Conservation (phyloP, 768 basidiomycete genomes). For the Ramaria rubella region DNA sequence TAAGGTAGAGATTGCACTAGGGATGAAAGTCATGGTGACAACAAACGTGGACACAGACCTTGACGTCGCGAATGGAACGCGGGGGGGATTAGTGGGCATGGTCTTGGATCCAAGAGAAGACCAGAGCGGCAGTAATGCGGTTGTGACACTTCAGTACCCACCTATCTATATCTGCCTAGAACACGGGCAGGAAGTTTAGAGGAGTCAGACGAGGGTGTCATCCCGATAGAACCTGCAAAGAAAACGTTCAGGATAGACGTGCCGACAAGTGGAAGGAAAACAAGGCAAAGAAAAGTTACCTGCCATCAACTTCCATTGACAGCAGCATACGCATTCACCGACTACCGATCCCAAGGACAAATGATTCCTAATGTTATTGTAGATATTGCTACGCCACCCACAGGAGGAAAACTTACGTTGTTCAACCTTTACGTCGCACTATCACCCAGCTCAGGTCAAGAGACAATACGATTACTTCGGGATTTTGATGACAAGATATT, state of each 20-base stretch:
- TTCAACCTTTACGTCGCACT: slow-evolving; percentile 39
- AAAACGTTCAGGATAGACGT: slow-evolving; percentile 19
- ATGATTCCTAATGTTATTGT: slow-evolving; percentile 32
- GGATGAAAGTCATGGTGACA: slow-evolving; percentile 36
- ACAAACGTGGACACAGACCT: slow-evolving; percentile 32
- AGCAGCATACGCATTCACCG: slow-evolving; percentile 36
- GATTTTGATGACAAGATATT: slow-evolving; percentile 26
- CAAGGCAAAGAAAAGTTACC: slow-evolving; percentile 10
- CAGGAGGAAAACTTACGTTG: slow-evolving; percentile 21
- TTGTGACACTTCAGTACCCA: slow-evolving; percentile 22
- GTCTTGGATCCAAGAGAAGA: slow-evolving; percentile 28
- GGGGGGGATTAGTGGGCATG: slow-evolving; percentile 30
- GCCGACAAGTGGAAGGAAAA: not conserved
- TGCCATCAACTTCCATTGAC: slow-evolving; percentile 29
- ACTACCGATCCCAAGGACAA: slow-evolving; percentile 38
- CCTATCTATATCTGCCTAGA: slow-evolving; percentile 25
- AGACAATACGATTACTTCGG: slow-evolving; percentile 22
- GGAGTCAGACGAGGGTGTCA: slow-evolving; percentile 25
- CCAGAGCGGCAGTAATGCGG: not conserved
- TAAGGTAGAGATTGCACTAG: slow-evolving; percentile 26
- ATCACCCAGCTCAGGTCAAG: slow-evolving; percentile 27
- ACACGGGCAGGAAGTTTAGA: slow-evolving; percentile 21
- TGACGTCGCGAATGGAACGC: slow-evolving; percentile 35
- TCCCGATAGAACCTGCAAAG: slow-evolving; percentile 26
- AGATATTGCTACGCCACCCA: slow-evolving; percentile 32